Evolutionary conservation across 345 rosid species (phyloP), one percentile per base, ranked within the genome.

Genomic region (Barbarea vulgaris): DNA sequence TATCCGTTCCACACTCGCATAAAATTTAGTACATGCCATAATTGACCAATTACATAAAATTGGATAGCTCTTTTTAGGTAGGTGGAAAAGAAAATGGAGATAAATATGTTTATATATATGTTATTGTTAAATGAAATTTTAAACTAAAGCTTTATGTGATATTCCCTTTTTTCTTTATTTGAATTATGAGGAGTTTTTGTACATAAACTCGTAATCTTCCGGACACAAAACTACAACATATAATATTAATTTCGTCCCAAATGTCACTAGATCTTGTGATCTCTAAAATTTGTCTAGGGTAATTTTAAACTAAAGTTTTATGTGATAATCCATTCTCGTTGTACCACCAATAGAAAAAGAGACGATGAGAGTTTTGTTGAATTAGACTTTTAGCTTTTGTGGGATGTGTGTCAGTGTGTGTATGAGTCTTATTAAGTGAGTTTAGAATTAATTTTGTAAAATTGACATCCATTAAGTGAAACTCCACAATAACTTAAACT

Each of bases 11-110:
- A 57, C 11, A 37, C 22, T 46, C 50, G 17, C 57, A 56, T 27
- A 34, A 10, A 27, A 55, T 37, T 57, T 42, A 67, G 67, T 22
- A 57, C 59, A 67, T 59, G 47, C 73, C 67, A 51, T 59, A 27
- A 59, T 59, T 28, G 69, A 60, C 69, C 62, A 41, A 50, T 66
- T 22, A 36, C 65, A 34, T 17, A 30, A 31, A 55, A 42, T 33
- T 14, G 11, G 48, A 5, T 64, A 15, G 56, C 15, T 21, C 44
- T 53, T 30, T 18, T 7, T 64, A 19, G 54, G 24, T 64, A n/a
- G 19, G 28, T 18, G 25, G 15, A 41, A 28, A 63, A 6, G 28
- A 58, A 9, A 19, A 4, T 11, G 30, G 53, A 39, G 12, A 36
- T 25, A 11, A 28, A 18, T 22, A 47, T 10, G 52, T 64, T 54